These are phyloP conservation scores for Gilbertella persicaria DNA, from an alignment of 371 early-diverging fungal genomes.

Conservation along the genomic window DNA sequence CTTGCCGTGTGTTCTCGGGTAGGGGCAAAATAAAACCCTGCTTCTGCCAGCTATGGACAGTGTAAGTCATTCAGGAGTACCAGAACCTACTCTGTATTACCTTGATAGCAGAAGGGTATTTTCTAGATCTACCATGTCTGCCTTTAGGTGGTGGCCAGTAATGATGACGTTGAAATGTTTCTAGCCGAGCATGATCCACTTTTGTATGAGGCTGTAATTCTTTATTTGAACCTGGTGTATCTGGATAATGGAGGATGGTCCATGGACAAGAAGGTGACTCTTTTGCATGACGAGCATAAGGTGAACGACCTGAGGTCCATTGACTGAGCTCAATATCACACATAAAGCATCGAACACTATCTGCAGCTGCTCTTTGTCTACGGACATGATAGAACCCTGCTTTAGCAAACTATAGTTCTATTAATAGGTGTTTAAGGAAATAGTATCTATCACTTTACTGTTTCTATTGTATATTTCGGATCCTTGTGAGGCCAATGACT, in stretches of 20 bases:
- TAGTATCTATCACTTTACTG: constrained; percentile 7
- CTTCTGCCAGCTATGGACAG: constrained; percentile 28
- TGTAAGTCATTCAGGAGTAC: neutral
- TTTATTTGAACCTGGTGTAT: constrained; percentile 1
- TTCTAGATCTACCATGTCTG: neutral
- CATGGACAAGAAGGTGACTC: constrained; percentile 33
- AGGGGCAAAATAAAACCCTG: constrained; percentile 35
- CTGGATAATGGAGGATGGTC: constrained; percentile 29
- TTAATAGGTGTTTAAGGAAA: neutral
- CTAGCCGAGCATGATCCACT: constrained; percentile 26
- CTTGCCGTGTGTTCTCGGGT: constrained; percentile 9
- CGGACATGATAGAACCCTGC: constrained; percentile 36
- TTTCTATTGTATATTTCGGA: constrained; percentile 14
- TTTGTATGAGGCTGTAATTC: neutral
- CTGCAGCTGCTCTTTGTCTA: constrained; percentile 9
- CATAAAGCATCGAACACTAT: constrained; percentile 31
- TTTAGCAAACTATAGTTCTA: constrained; percentile 27
- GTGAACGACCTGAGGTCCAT: constrained; percentile 29
- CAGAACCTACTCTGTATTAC: constrained; percentile 7
- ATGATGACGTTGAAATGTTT: constrained; percentile 27
- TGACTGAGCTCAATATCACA: constrained; percentile 33
- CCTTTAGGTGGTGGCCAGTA: constrained; percentile 33
- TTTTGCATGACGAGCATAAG: constrained; percentile 24
- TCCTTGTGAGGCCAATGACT: constrained; percentile 27
- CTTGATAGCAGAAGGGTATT: constrained; percentile 15